Percentiles rank a stretch among this genome's conserved stretches.
Evolutionary conservation across 768 basidiomycete genomes (phyloP).

Genomic region (Auriculariales sp.): DNA sequence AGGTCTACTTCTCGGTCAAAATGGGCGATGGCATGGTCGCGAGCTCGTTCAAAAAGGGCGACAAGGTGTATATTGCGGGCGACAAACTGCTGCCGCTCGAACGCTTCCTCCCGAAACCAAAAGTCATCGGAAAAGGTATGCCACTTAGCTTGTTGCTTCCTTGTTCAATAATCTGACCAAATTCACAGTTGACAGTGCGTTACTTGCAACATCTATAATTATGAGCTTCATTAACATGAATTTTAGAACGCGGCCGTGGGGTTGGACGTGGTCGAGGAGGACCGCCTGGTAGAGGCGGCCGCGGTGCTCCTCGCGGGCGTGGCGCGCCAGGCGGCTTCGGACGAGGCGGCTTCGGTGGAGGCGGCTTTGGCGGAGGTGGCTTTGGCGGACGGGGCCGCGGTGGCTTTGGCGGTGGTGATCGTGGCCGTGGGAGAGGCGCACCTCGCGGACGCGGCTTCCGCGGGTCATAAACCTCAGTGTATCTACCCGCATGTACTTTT

Average conservation of each 20-base stretch:
- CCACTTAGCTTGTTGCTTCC: too few relatives aligned
- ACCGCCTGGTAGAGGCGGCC: constrained; percentile 4
- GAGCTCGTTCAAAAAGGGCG: constrained; percentile 89
- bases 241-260: neutral
- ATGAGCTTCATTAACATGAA: neutral
- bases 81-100: constrained; percentile 96
- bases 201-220: neutral
- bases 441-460: neutral
- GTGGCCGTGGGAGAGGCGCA: neutral
- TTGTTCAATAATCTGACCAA: too few relatives aligned
- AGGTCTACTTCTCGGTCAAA: constrained; percentile 95
- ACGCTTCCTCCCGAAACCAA: constrained; percentile 93
- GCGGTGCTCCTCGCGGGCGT: neutral
- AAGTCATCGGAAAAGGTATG: constrained; percentile 46
- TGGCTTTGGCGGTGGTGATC: neutral
- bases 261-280: neutral
- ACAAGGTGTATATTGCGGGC: constrained; percentile 94
- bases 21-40: constrained; percentile 95
- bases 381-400: neutral
- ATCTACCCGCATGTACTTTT: too few relatives aligned
- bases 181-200: neutral
- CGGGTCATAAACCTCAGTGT: neutral
- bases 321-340: constrained; percentile 20
- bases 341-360: constrained; percentile 26
- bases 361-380: neutral